phyloP scores from a whole-genome alignment of 2,329 filamentous ascomycete species.

The Sporothrix luriei region DNA sequence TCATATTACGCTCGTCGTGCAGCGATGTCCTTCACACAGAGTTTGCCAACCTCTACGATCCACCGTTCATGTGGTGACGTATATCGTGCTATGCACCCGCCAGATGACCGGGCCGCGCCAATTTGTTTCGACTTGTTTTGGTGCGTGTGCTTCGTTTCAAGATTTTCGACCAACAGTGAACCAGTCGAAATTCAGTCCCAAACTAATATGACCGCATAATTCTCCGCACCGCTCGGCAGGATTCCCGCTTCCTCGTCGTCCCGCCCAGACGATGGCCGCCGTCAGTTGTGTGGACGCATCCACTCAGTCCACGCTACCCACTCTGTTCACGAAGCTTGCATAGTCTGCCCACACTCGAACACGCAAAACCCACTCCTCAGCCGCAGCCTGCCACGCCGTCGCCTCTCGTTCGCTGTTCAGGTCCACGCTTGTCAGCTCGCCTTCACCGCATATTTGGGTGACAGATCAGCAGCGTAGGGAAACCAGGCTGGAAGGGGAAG shows the following conservation, averaged over 20 bases:
- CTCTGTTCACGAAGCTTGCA: neutral
- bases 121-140: neutral
- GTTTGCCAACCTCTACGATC: neutral
- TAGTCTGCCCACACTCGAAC: neutral
- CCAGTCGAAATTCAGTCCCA: neutral
- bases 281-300: neutral
- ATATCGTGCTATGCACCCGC: neutral
- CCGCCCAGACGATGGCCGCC: slow-evolving; percentile 1
- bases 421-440: neutral
- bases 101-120: neutral
- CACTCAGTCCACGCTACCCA: neutral
- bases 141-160: slow-evolving; percentile 10
- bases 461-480: neutral
- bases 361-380: slow-evolving; percentile 4
- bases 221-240: slow-evolving; percentile 11
- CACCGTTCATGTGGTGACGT: neutral
- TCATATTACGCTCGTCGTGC: slow-evolving; percentile 1
- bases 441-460: slow-evolving; percentile 11
- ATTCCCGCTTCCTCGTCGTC: neutral
- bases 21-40: neutral
- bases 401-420: slow-evolving; percentile 9
- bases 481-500: too few species aligned
- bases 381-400: slow-evolving; percentile 16
- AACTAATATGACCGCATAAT: neutral
- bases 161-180: neutral